A percentile compares a stretch with the other conserved stretches of the same genome.
Conservation (phyloP, 345 rosid genomes). For the Hevea brasiliensis region DNA sequence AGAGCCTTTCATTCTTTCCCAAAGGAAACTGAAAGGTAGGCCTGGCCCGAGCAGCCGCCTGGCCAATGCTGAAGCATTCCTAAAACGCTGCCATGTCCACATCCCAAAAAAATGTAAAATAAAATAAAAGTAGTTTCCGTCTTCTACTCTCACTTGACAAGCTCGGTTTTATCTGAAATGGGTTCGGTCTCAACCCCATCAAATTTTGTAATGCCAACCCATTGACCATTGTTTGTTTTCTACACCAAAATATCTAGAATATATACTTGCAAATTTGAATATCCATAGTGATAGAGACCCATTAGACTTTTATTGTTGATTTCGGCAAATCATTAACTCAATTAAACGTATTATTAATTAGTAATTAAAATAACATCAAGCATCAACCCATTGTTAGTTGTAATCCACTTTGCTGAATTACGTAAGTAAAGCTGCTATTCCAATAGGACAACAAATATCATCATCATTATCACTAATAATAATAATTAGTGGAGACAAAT, state of each 20-base stretch:
- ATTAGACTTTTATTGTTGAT: slow-evolving; percentile 2
- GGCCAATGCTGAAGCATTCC: neutral
- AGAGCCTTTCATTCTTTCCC: neutral
- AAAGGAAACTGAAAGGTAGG: too few relatives aligned
- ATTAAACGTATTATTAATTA: neutral
- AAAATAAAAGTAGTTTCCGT: neutral
- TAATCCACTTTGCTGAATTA: slow-evolving; percentile 33
- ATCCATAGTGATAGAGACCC: neutral
- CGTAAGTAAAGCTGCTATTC: neutral
- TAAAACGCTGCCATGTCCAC: neutral
- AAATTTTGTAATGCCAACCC: neutral
- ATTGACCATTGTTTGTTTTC: neutral
- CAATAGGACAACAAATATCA: neutral
- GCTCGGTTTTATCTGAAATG: neutral
- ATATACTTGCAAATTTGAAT: neutral
- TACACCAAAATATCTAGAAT: neutral
- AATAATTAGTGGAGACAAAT: neutral
- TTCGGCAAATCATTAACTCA: slow-evolving; percentile 22
- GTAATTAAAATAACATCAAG: neutral
- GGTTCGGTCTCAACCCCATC: neutral
- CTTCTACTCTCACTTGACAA: neutral
- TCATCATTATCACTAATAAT: neutral
- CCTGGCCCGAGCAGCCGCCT: slow-evolving; percentile 7
- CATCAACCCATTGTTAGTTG: slow-evolving; percentile 25
- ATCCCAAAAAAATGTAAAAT: neutral